Evolutionary conservation across 2,329 filamentous ascomycete species (phyloP).

Genomic region (Fusarium torreyae): DNA sequence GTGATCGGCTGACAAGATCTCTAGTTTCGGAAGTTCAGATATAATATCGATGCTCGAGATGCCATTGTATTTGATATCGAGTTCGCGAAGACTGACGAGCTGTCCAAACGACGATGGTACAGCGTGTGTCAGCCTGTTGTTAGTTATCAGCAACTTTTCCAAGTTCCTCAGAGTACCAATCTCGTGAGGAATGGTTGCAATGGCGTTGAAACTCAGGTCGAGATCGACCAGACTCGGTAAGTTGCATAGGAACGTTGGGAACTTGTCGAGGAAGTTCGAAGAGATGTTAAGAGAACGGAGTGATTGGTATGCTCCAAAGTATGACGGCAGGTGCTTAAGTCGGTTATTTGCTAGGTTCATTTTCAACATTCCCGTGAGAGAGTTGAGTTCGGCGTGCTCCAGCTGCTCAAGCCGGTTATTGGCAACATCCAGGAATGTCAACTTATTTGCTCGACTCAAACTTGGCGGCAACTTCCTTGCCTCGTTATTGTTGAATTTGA

Average conservation of each 20-base stretch:
- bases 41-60: slow-evolving; percentile 92
- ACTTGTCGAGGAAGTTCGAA: slow-evolving; percentile 89
- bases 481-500: slow-evolving; percentile 97
- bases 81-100: slow-evolving; percentile 85
- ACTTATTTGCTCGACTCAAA: slow-evolving; percentile 81
- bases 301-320: slow-evolving; percentile 85
- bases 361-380: slow-evolving; percentile 83
- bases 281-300: slow-evolving; percentile 91
- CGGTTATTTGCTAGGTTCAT: slow-evolving; percentile 96
- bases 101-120: slow-evolving; percentile 81
- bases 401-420: slow-evolving; percentile 93
- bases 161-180: slow-evolving; percentile 85
- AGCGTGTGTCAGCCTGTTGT: slow-evolving; percentile 86
- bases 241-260: slow-evolving; percentile 88
- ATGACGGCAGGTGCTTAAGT: slow-evolving; percentile 81
- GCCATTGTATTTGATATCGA: slow-evolving; percentile 94
- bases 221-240: slow-evolving; percentile 89
- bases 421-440: slow-evolving; percentile 93
- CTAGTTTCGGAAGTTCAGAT: slow-evolving; percentile 85
- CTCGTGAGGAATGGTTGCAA: slow-evolving; percentile 80
- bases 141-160: slow-evolving; percentile 94
- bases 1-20: slow-evolving; percentile 91
- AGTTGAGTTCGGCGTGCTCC: slow-evolving; percentile 85
- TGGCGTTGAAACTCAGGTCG: slow-evolving; percentile 96
- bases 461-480: slow-evolving; percentile 88